Percentiles rank a stretch among this genome's conserved stretches.
phyloP scores from a whole-genome alignment of 495 filamentous ascomycete genomes.

The Xylaria venustula region DNA sequence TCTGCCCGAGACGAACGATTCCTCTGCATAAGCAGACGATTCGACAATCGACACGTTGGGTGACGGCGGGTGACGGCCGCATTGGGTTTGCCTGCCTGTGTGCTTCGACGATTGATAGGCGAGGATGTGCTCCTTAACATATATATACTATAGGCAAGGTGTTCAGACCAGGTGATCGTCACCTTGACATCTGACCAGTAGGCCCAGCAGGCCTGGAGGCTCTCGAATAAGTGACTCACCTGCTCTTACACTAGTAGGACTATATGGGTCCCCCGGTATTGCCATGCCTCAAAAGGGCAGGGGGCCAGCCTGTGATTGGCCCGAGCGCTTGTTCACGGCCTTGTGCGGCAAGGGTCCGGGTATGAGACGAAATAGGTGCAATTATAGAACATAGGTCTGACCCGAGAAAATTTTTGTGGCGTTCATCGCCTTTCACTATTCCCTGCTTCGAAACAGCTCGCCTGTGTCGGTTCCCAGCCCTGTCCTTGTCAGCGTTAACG shows the following conservation, averaged over 20 bases:
- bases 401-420: conserved; percentile 14
- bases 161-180: background rate
- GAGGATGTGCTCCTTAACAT: background rate
- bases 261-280: conserved; percentile 2
- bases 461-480: background rate
- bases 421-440: background rate
- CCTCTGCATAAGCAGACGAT: background rate
- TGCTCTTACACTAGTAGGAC: background rate
- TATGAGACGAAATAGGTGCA: background rate
- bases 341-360: conserved; percentile 1
- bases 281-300: background rate
- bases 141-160: background rate
- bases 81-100: no score
- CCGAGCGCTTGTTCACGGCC: background rate
- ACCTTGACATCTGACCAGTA: background rate
- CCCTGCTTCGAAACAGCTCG: background rate
- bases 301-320: background rate
- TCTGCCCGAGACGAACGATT: background rate
- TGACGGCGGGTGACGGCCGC: background rate
- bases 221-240: conserved; percentile 9
- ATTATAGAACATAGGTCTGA: conserved; percentile 11
- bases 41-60: conserved; percentile 10
- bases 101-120: no score
- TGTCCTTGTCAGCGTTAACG: background rate
- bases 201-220: background rate